Percentiles rank a stretch among this genome's conserved stretches.
These are phyloP conservation scores for Metschnikowia lunata DNA, from an alignment of 805 yeast genomes.

Conservation along the genomic window DNA sequence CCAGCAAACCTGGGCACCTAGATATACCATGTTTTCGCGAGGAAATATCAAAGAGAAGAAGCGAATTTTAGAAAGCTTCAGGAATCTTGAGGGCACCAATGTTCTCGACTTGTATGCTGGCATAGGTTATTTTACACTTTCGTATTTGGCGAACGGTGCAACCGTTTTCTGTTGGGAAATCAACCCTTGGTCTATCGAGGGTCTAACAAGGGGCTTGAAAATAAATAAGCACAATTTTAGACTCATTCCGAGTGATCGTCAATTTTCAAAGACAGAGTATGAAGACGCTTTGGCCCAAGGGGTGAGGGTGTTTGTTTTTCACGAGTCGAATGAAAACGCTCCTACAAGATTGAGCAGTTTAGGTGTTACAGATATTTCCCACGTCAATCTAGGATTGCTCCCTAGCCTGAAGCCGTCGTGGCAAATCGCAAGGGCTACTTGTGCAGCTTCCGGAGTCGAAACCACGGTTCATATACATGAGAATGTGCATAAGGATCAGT, in stretches of 20 bases:
- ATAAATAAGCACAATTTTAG: constrained; percentile 34
- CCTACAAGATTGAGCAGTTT: constrained; percentile 32
- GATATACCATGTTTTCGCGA: constrained; percentile 80
- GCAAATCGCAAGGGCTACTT: constrained; percentile 26
- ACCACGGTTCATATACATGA: constrained; percentile 66
- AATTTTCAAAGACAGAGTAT: background rate
- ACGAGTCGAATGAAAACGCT: constrained; percentile 59
- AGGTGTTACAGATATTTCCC: constrained; percentile 34
- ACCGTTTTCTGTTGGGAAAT: constrained; percentile 72
- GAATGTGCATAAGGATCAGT: constrained; percentile 49
- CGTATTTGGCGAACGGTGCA: constrained; percentile 58
- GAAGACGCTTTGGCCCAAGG: constrained; percentile 9
- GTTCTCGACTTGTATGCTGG: constrained; percentile 78
- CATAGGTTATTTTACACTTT: constrained; percentile 76
- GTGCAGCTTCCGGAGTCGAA: background rate
- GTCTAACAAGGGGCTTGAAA: constrained; percentile 53
- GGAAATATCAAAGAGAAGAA: constrained; percentile 83
- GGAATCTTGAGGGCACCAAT: constrained; percentile 33
- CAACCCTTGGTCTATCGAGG: constrained; percentile 81
- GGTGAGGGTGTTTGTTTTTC: constrained; percentile 46
- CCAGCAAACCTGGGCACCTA: constrained; percentile 78
- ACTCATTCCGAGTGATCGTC: constrained; percentile 4
- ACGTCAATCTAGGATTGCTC: constrained; percentile 74
- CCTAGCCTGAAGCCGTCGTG: constrained; percentile 68
- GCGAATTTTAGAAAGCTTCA: constrained; percentile 48